These are phyloP conservation scores for Malassezia equina DNA, from an alignment of 1,284 basidiomycete genomes.

Conservation along the genomic window DNA sequence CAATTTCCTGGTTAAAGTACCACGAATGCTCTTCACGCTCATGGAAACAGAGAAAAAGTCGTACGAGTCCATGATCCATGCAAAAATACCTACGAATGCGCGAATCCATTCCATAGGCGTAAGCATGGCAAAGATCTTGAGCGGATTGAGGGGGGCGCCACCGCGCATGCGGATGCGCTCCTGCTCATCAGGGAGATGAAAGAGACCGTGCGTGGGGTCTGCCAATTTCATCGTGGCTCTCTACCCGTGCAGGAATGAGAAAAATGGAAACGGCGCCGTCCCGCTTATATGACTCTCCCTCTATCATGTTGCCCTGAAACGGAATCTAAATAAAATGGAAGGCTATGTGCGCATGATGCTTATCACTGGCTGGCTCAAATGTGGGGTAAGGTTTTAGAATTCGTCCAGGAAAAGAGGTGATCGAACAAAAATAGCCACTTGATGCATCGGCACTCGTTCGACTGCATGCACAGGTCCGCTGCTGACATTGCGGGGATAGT, in stretches of 20 bases:
- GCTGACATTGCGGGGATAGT: too few relatives aligned
- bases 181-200: conserved; percentile 36
- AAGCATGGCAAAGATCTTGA: conserved; percentile 37
- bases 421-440: too few relatives aligned
- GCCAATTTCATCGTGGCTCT: neutral
- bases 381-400: too few relatives aligned
- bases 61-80: conserved; percentile 37
- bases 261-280: neutral
- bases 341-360: too few relatives aligned
- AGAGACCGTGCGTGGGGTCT: conserved; percentile 41
- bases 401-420: too few relatives aligned
- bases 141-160: conserved; percentile 36
- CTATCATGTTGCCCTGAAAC: too few relatives aligned
- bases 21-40: conserved; percentile 18
- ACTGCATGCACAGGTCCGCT: too few relatives aligned
- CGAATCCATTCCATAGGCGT: conserved; percentile 26
- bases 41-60: conserved; percentile 45
- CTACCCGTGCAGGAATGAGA: neutral
- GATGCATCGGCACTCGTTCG: too few relatives aligned
- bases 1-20: neutral
- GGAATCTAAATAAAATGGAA: too few relatives aligned
- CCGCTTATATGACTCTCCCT: neutral
- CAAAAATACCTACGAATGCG: conserved; percentile 39
- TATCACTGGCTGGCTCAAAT: too few relatives aligned
- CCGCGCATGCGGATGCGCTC: conserved; percentile 30